A percentile compares a stretch with the other conserved stretches of the same genome.
Conservation (phyloP, 176 grass and related monocot species). For the Elymus sibiricus region DNA sequence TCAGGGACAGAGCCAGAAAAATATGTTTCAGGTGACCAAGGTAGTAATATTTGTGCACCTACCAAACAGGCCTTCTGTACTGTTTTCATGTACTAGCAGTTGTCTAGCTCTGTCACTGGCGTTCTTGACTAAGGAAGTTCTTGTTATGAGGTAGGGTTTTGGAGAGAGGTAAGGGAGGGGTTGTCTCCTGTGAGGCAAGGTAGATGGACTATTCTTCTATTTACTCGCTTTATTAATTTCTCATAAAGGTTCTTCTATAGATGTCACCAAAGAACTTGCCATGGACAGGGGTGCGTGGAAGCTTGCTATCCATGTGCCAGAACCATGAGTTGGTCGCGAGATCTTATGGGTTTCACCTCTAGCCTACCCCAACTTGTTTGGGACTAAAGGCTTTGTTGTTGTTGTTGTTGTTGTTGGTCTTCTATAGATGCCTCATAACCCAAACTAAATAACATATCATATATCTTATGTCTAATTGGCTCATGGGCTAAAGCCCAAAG, state of each 20-base stretch:
- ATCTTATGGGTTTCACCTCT: too few species aligned
- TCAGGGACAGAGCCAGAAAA: neutral
- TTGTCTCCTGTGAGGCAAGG: neutral
- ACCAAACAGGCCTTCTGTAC: neutral
- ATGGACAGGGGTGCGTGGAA: too few species aligned
- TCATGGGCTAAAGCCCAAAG: neutral
- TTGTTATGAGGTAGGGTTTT: neutral
- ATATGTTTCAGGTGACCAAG: neutral
- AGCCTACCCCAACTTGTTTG: too few species aligned
- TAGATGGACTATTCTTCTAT: neutral
- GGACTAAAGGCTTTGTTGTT: too few species aligned
- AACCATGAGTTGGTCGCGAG: too few species aligned
- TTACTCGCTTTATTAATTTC: neutral
- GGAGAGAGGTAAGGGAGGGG: neutral
- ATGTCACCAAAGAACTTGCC: too few species aligned
- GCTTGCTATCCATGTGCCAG: too few species aligned
- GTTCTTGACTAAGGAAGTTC: neutral
- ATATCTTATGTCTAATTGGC: neutral
- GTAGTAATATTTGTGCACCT: neutral
- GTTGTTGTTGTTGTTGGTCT: too few species aligned
- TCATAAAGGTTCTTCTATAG: neutral
- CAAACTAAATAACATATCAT: slow-evolving; percentile 2
- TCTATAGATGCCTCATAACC: neutral
- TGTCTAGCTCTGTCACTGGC: neutral
- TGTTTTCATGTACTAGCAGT: neutral